Base-by-base conservation (phyloP, 1,284 basidiomycete genomes). In the Cerioporus squamosus region DNA sequence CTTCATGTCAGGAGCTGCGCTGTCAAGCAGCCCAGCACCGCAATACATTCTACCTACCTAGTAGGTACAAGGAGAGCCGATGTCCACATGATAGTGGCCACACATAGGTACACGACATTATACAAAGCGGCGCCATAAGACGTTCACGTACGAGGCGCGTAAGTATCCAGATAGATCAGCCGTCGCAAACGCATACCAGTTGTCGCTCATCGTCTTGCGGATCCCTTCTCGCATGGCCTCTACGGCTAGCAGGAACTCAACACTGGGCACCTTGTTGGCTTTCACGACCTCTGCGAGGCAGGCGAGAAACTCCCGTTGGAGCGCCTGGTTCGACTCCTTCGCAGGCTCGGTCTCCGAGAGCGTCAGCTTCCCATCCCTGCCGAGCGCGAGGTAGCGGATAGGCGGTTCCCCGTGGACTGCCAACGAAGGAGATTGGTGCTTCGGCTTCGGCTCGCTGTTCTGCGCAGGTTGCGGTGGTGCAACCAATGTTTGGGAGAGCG, bases 261-360 rank as follows among this genome's bases (percentile, higher is more conserved):
- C 23, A 39, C 59, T 61, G 8, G 59, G 55, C 20, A 57, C 51
- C 44, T 61, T 61, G 51, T 61, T 61, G 29, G 55, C 55, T 33
- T 23, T 26, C n/a, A 61, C 59, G 29, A 61, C 47, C 44, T 61
- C 59, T 12, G 47, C 55, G 15, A 61, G 51, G 31, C 59, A 61
- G 3, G 59, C 59, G 48, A 61, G 54, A 36, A 61, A 61, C 55
- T 61, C 59, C 26, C 59, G 59, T 48, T 57, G 59, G 9, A 61
- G 45, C 24, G 59, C 59, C 26, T 61, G 51, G n/a, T 61, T 61
- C 36, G 47, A 2, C 48, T 61, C 59, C 5, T 24, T 29, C 12
- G 38, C 22, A 5, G 51, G 59, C 44, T 61, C 47, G 23, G 18
- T 46, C 38, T 46, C 51, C n/a, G 55, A 43, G 17, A 61, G 55